These are phyloP conservation scores for Fusarium sp. DNA, from an alignment of 2,329 filamentous ascomycete genomes.

Conservation along the genomic window DNA sequence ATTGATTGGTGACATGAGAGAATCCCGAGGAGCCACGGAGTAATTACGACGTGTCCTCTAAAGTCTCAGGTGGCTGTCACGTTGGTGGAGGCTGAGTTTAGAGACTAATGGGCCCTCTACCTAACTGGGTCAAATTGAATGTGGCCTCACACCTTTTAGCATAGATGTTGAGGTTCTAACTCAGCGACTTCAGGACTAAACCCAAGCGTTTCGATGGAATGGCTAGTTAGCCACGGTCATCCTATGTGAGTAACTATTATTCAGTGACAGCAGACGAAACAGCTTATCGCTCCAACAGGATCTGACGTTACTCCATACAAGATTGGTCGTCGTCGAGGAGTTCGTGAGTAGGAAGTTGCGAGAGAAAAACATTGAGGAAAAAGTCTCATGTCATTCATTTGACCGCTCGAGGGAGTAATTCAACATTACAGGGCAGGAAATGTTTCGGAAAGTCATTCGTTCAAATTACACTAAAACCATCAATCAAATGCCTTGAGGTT, in stretches of 20 bases:
- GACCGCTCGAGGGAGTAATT: background rate
- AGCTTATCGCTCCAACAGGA: background rate
- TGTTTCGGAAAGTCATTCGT: background rate
- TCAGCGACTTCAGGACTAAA: background rate
- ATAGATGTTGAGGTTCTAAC: background rate
- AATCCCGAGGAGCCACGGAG: background rate
- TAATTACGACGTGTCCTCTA: fast-evolving
- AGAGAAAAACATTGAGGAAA: background rate
- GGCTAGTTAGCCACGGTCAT: fast-evolving
- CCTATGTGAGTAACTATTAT: background rate
- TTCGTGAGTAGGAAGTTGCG: background rate
- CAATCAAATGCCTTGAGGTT: background rate
- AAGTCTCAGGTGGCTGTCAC: background rate
- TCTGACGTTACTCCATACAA: no score
- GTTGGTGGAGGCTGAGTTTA: background rate
- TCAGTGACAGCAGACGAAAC: fast-evolving
- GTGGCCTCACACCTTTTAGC: background rate
- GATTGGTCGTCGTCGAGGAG: background rate
- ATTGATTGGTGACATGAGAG: background rate
- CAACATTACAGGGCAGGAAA: no score
- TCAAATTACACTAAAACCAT: background rate
- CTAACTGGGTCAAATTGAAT: background rate
- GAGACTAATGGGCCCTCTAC: background rate
- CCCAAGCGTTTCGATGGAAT: fast-evolving
- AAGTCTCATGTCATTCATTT: background rate